Conservation (phyloP, 2,329 filamentous ascomycete genomes). For the Fusarium citri region DNA sequence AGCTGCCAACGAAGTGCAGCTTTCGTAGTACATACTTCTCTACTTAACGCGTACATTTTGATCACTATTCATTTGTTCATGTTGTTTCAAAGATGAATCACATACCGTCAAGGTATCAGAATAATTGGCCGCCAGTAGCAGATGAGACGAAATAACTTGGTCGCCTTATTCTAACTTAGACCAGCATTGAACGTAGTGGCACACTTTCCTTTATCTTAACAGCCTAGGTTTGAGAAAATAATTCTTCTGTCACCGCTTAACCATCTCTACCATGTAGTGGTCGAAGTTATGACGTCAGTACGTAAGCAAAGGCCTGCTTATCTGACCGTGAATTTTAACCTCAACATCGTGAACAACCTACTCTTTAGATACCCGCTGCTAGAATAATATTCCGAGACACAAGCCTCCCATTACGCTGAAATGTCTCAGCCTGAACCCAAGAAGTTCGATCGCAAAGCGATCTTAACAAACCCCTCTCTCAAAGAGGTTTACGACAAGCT, state of each 20-base stretch:
- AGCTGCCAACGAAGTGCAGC: fast-evolving
- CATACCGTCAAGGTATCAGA: too few relatives aligned
- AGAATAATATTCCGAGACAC: neutral
- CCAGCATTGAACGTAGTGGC: neutral
- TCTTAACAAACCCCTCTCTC: constrained; percentile 19
- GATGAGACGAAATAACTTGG: too few relatives aligned
- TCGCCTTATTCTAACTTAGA: neutral
- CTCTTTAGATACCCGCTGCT: neutral
- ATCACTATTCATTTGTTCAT: too few relatives aligned
- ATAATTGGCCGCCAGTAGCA: too few relatives aligned
- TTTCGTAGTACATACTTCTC: neutral
- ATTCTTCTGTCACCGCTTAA: neutral
- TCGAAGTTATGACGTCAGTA: neutral
- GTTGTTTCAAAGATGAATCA: too few relatives aligned
- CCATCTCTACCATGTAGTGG: neutral
- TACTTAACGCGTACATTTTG: neutral
- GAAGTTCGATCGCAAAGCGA: constrained; percentile 21
- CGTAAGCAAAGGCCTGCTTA: neutral
- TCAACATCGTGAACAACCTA: neutral
- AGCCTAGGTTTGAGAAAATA: neutral
- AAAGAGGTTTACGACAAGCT: constrained; percentile 21
- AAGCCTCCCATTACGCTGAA: neutral
- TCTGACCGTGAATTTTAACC: neutral
- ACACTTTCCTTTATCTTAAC: neutral
- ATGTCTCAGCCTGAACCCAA: constrained; percentile 7